Evolutionary conservation across 2,329 filamentous ascomycete genomes (phyloP).

Genomic region (Aureobasidium zeae): DNA sequence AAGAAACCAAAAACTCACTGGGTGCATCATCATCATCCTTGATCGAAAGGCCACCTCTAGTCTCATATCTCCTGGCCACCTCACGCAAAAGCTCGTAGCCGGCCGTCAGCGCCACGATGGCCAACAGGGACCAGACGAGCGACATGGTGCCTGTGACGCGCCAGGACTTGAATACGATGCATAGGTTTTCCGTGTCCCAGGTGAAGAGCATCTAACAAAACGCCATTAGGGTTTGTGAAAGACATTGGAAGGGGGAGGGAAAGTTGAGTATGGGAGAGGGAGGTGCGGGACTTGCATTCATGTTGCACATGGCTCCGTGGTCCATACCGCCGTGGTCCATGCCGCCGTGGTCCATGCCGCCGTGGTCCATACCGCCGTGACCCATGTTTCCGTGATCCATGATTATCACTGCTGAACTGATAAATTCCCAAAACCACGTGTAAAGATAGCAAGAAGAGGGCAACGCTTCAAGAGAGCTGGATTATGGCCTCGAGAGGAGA

Average conservation of each 20-base stretch:
- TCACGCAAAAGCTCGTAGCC: constrained; percentile 87
- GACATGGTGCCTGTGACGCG: constrained; percentile 65
- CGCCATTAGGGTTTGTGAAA: not conserved
- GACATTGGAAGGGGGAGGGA: not conserved
- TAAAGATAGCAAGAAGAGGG: no score
- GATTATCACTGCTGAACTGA: no score
- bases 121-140: constrained; percentile 72
- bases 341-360: constrained; percentile 17
- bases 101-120: constrained; percentile 73
- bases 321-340: constrained; percentile 43
- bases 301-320: constrained; percentile 62
- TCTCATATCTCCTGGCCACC: constrained; percentile 66
- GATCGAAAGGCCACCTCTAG: constrained; percentile 35
- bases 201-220: constrained; percentile 83
- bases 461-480: no score
- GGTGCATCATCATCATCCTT: constrained; percentile 38
- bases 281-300: constrained; percentile 59
- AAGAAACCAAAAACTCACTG: constrained; percentile 25
- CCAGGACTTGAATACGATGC: constrained; percentile 92
- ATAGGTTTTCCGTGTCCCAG: constrained; percentile 87
- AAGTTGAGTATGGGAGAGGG: not conserved
- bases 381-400: no score
- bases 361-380: constrained; percentile 18
- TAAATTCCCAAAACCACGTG: no score
- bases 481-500: no score